Base-by-base conservation (phyloP, 202 grass and related monocot genomes). In the Brachypodium distachyon region DNA sequence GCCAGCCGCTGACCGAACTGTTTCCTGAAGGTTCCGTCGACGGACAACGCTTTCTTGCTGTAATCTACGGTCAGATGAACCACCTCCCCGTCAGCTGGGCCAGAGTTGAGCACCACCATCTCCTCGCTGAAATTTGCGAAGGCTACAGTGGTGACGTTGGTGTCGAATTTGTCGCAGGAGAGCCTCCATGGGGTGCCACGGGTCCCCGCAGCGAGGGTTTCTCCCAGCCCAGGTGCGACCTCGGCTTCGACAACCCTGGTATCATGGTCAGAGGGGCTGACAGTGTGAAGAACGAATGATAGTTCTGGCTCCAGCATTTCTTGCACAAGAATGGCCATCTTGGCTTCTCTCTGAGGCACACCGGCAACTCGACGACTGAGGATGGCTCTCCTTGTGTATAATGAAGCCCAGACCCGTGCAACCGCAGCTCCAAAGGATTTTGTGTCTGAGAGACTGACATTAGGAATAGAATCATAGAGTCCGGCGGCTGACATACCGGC, bases 401-500 rank as follows among this genome's bases (percentile, higher is more conserved):
- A 87, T 25, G 94, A 97, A 54, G 94, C 94, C 94, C 91, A 97
- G 28, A 97, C 91, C 46, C 55, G 79, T 17, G 79, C 81, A 19
- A 94, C 78, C 7, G 89, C 88, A 44, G 86, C 77, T 88, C 88
- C 79, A 41, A 97, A 97, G 49, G 67, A 29, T 56, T 51, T 66
- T 70, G 64, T 53, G 58, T 92, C 77, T 23, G 68, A 84, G 27
- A 97, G 83, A 61, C 79, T 90, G 39, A 97, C 91, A 82, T 97
- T 97, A 53, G 91, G 91, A 72, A 97, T 88, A 11, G 94, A 97
- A 29, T 97, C 91, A 43, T 97, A 97, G 27, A 97, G 82, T 11
- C 94, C 94, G 46, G 94, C 94, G 50, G 94, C 94, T 75, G 94
- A 97, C 91, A 97, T 97, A 37, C 94, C 94, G 62, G 94, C 94